phyloP scores from a whole-genome alignment of 1,139 yeast species.

The Suhomyces terraborum region DNA sequence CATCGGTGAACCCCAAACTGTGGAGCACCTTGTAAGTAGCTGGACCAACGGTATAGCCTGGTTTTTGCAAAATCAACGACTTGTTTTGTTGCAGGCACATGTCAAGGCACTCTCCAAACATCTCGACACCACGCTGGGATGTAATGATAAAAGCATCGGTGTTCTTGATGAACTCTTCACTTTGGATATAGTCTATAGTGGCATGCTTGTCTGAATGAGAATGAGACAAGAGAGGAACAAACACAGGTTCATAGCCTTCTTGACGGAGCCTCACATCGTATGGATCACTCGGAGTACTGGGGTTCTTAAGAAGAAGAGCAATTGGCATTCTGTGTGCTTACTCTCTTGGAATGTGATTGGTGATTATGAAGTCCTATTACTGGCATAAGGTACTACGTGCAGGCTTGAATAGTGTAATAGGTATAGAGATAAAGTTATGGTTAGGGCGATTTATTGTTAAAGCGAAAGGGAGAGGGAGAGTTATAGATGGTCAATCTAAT shows the following conservation, averaged over 20 bases:
- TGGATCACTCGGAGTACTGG: constrained; percentile 65
- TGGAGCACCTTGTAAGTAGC: constrained; percentile 70
- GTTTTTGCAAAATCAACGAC: constrained; percentile 41
- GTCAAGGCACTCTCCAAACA: constrained; percentile 51
- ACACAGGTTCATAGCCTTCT: constrained; percentile 44
- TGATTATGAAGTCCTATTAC: too few species aligned
- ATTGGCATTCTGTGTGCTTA: constrained; percentile 5
- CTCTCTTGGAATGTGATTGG: background rate
- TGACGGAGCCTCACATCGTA: constrained; percentile 48
- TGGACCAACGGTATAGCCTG: constrained; percentile 89
- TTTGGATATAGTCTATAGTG: constrained; percentile 44
- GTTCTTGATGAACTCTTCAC: constrained; percentile 40
- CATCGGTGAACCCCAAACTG: constrained; percentile 63
- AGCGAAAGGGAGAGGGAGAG: too few species aligned
- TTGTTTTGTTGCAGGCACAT: constrained; percentile 20
- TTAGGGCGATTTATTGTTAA: too few species aligned
- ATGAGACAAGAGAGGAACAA: constrained; percentile 73
- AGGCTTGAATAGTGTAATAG: too few species aligned
- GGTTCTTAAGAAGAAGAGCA: constrained; percentile 62
- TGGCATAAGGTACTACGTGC: background rate
- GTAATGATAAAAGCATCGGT: constrained; percentile 71
- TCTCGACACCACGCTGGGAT: constrained; percentile 90
- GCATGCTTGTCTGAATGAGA: constrained; percentile 50
- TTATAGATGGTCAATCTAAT: too few species aligned
- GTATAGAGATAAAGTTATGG: too few species aligned